Percentiles rank a stretch among this genome's conserved stretches.
Evolutionary conservation across 148 eudicot species (phyloP).

Genomic region (Cornus kousa): DNA sequence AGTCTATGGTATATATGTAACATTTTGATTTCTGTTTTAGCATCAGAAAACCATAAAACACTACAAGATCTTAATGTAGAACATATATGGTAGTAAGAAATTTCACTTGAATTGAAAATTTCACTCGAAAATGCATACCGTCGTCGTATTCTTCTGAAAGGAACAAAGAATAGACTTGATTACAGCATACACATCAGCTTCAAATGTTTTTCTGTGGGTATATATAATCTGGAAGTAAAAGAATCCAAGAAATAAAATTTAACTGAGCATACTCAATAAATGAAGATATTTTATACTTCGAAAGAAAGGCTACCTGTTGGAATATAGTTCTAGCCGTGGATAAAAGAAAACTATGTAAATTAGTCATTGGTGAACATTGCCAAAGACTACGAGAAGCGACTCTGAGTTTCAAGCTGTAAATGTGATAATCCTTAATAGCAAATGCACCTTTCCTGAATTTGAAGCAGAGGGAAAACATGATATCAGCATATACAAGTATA

Average conservation of each 20-base stretch:
- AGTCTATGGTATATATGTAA: neutral
- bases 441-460: conserved; percentile 42
- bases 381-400: conserved; percentile 63
- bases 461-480: neutral
- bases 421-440: conserved; percentile 51
- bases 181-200: conserved; percentile 40
- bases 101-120: neutral
- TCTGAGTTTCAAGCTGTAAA: conserved; percentile 60
- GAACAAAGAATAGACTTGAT: conserved; percentile 42
- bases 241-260: neutral
- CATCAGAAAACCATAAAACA: neutral
- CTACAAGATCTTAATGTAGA: neutral
- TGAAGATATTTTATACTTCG: neutral
- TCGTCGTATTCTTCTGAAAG: conserved; percentile 30
- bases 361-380: conserved; percentile 35
- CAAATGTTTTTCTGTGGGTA: conserved; percentile 78
- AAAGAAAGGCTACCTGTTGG: conserved; percentile 53
- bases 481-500: neutral
- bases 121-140: conserved; percentile 30
- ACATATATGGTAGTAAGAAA: neutral
- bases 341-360: conserved; percentile 43
- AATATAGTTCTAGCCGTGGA: conserved; percentile 61
- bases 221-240: conserved; percentile 58
- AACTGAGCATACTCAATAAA: neutral
- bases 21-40: neutral